Conservation (phyloP, 1,284 basidiomycete genomes). For the Trametes polyzona region DNA sequence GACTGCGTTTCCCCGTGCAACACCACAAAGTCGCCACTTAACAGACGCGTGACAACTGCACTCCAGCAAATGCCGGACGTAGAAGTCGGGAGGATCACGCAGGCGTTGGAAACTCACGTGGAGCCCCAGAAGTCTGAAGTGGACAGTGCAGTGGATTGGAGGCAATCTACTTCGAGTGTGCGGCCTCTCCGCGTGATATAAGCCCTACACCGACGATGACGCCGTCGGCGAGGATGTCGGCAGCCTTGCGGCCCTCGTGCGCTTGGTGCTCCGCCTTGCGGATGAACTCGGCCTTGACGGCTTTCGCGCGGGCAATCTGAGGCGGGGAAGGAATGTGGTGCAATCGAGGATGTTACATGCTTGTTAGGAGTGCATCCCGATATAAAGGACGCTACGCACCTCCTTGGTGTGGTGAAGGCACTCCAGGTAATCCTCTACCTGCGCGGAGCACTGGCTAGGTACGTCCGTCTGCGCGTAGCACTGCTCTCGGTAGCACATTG, state of each 20-base stretch:
- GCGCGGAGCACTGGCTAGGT: slow-evolving; percentile 73
- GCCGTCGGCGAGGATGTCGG: slow-evolving; percentile 75
- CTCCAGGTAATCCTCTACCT: slow-evolving; percentile 90
- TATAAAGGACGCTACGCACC: slow-evolving; percentile 48
- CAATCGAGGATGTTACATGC: not conserved
- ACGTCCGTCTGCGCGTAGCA: slow-evolving; percentile 88
- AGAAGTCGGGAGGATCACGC: too few relatives aligned
- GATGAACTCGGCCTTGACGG: slow-evolving; percentile 75
- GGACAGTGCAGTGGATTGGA: too few relatives aligned
- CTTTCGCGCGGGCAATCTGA: slow-evolving; percentile 75
- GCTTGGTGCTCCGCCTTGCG: slow-evolving; percentile 68
- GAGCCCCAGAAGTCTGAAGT: too few relatives aligned
- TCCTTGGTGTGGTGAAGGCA: slow-evolving; percentile 93
- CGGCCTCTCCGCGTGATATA: slow-evolving; percentile 56
- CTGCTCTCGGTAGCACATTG: slow-evolving; percentile 41
- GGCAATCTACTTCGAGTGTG: slow-evolving; percentile 24
- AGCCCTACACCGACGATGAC: slow-evolving; percentile 77
- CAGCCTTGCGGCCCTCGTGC: slow-evolving; percentile 71
- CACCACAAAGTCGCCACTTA: too few relatives aligned
- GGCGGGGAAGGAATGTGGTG: not conserved
- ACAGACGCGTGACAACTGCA: too few relatives aligned
- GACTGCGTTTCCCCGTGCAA: too few relatives aligned
- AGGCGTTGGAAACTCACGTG: too few relatives aligned
- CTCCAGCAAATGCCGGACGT: too few relatives aligned
- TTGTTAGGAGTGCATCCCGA: not conserved